phyloP scores from a whole-genome alignment of 2,329 filamentous ascomycete species.

The Neoarthrinium moseri region DNA sequence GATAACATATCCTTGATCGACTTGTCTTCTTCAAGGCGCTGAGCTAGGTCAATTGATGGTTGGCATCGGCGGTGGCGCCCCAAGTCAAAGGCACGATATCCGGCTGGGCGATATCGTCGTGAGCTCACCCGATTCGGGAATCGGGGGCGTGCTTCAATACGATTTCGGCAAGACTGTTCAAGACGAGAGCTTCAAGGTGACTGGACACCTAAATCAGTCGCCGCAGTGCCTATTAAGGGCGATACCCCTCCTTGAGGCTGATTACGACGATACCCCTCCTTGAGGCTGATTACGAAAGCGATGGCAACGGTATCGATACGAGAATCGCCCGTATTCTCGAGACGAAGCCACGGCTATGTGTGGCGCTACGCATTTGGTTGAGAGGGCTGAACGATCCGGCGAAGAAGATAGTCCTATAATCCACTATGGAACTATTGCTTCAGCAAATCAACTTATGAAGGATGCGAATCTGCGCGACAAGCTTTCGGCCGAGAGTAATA shows the following conservation, averaged over 20 bases:
- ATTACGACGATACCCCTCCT: constrained; percentile 23
- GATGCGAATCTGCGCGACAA: constrained; percentile 23
- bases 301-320: constrained; percentile 25
- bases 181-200: constrained; percentile 15
- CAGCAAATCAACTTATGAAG: constrained; percentile 29
- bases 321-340: constrained; percentile 27
- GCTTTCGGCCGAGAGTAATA: constrained; percentile 11
- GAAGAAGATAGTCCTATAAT: constrained; percentile 22
- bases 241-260: constrained; percentile 23
- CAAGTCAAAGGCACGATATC: constrained; percentile 27
- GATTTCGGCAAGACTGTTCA: constrained; percentile 27
- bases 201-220: constrained; percentile 12
- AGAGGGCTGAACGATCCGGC: neutral
- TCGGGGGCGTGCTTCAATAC: constrained; percentile 28
- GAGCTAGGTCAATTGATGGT: constrained; percentile 31
- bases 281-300: constrained; percentile 14
- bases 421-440: constrained; percentile 35
- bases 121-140: constrained; percentile 16
- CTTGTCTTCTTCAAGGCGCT: too few relatives aligned
- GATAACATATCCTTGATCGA: too few relatives aligned
- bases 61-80: constrained; percentile 29
- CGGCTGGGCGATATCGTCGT: constrained; percentile 32
- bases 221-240: constrained; percentile 2
- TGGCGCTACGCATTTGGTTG: neutral
- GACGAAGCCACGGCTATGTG: constrained; percentile 17